Percentiles rank a stretch among this genome's conserved stretches.
These are phyloP conservation scores for Naumovozyma dairenensis DNA, from an alignment of 805 yeast genomes.

Conservation along the genomic window DNA sequence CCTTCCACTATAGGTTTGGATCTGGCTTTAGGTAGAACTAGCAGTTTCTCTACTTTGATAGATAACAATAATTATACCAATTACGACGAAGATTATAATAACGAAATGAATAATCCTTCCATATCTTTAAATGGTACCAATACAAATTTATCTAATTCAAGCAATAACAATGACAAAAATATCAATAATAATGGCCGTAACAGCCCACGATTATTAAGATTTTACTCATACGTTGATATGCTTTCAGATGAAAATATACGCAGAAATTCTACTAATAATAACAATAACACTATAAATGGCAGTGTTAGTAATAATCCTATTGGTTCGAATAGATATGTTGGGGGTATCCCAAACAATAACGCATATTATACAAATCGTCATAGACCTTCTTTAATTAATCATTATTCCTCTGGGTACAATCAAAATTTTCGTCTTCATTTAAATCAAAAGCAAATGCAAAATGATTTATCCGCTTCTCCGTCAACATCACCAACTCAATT, in stretches of 20 bases:
- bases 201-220: conserved; percentile 31
- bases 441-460: no score
- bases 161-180: neutral
- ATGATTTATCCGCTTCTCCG: no score
- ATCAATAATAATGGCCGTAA: neutral
- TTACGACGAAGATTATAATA: neutral
- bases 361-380: neutral
- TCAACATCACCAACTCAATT: neutral
- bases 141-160: no score
- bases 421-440: neutral
- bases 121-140: neutral
- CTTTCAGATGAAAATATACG: conserved; percentile 42
- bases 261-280: neutral
- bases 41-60: conserved; percentile 1
- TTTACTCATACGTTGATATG: conserved; percentile 75
- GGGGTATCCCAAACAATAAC: neutral
- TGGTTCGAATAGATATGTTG: neutral
- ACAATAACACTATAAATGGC: neutral
- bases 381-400: neutral
- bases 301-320: neutral
- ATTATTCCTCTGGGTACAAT: neutral
- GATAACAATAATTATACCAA: neutral
- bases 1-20: conserved; percentile 43
- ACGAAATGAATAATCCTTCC: neutral
- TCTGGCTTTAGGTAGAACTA: conserved; percentile 31